phyloP scores from a whole-genome alignment of 257 asterid genomes.

The Nicotiana paniculata region DNA sequence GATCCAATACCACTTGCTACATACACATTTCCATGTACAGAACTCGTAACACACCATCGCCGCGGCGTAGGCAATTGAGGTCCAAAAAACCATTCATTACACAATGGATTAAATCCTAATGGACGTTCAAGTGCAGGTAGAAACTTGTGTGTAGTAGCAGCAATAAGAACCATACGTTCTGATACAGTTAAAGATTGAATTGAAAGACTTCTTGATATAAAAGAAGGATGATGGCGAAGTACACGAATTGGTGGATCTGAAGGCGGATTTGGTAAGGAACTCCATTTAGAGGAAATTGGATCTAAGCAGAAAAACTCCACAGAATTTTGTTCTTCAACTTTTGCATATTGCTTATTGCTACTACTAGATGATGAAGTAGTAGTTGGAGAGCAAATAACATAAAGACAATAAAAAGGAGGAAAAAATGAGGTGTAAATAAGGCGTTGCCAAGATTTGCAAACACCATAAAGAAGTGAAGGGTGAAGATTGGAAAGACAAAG shows the following conservation, averaged over 20 bases:
- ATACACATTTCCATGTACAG: slow-evolving; percentile 28
- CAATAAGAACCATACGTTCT: slow-evolving; percentile 30
- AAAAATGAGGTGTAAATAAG: slow-evolving; percentile 46
- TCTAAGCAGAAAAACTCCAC: slow-evolving; percentile 43
- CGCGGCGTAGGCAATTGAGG: slow-evolving; percentile 50
- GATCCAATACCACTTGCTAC: slow-evolving; percentile 57
- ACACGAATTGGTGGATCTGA: slow-evolving; percentile 28
- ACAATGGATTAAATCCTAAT: slow-evolving; percentile 43
- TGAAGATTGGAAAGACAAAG: slow-evolving; percentile 44
- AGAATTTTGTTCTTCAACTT: slow-evolving; percentile 6
- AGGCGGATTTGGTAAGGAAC: slow-evolving; percentile 44
- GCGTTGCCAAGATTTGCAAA: slow-evolving; percentile 65
- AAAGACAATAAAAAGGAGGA: slow-evolving; percentile 54
- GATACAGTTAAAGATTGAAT: slow-evolving; percentile 48
- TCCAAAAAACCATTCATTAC: slow-evolving; percentile 50
- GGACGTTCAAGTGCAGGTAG: slow-evolving; percentile 55
- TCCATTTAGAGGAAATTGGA: slow-evolving; percentile 59
- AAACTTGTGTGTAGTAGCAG: slow-evolving; percentile 47
- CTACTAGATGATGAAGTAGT: not conserved
- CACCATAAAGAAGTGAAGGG: slow-evolving; percentile 45
- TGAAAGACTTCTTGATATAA: slow-evolving; percentile 55
- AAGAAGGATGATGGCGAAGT: slow-evolving; percentile 54
- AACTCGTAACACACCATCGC: slow-evolving; percentile 64
- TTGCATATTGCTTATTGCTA: not conserved
- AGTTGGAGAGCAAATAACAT: slow-evolving; percentile 32